Base-by-base conservation (phyloP, 2,329 filamentous ascomycete species). In the Nothopassalora personata region DNA sequence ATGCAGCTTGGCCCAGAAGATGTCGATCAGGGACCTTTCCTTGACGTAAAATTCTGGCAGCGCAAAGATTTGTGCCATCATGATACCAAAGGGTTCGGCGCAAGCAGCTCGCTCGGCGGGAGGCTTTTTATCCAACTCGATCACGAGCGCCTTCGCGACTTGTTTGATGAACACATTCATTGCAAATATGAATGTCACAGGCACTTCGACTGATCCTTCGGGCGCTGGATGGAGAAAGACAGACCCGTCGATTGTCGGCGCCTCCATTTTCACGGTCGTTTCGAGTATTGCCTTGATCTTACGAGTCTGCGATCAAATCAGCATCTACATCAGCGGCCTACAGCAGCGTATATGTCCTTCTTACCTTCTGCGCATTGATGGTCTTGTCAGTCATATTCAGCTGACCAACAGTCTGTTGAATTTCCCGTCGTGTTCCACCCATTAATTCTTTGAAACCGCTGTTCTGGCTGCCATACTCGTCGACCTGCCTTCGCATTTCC, bases 1-100 rank as follows among this genome's bases (percentile, higher is more conserved):
- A 60, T 91, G 86, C 68, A 90, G 89, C 73, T 97, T 97, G 56
- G 92, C 87, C 68, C 96, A 87, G 31, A 97, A 80, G 60, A 97
- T 89, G 70, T 95, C 90, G 54, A 91, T 86, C 59, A 96, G 79
- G 8, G 85, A 87, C 53, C 86, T 82, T 80, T 86, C 89, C 56
- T 82, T 78, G 69, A 90, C 88, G 13, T 65, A 64, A 56, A 69
- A 71, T 15, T 84, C 80, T 18, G 83, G 80, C 54, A 83, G 80
- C 0, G 89, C 87, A 71, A 95, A 93, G 31, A 95, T 81, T 63
- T 86, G 84, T 6, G 87, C 88, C 0, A 86, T 81, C 27, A 92
- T 80, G 27, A 93, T 83, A n/a, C 91, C 91, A 48, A 95, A 82
- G 0, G 89, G 87, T 66, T 94, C 89, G 9, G 90, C 90, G 58